A percentile compares a stretch with the other conserved stretches of the same genome.
Evolutionary conservation across 345 rosid genomes (phyloP).

Genomic region (Eucalyptus cloeziana): DNA sequence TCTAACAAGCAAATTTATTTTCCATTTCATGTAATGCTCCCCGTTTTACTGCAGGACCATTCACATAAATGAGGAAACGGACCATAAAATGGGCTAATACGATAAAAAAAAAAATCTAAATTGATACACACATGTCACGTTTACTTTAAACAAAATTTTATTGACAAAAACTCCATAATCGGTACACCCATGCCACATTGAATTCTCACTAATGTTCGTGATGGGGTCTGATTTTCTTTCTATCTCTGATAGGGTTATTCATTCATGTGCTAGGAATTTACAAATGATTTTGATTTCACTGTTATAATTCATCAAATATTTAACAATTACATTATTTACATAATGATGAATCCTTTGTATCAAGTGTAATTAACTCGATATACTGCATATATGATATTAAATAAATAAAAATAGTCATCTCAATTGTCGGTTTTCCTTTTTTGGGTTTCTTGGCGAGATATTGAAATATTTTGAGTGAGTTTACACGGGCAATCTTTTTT

Average conservation of each 20-base stretch:
- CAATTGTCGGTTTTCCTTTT: background rate
- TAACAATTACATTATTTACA: background rate
- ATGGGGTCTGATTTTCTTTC: background rate
- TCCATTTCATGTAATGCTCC: background rate
- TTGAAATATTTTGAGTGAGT: background rate
- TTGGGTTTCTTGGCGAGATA: background rate
- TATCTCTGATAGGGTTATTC: background rate
- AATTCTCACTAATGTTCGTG: background rate
- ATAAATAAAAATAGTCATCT: background rate
- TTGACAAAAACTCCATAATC: too few relatives aligned
- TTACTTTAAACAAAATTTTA: background rate
- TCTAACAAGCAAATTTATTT: background rate
- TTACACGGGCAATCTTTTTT: background rate
- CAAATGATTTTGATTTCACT: background rate
- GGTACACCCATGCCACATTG: background rate
- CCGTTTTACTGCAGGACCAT: too few relatives aligned
- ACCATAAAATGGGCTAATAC: background rate
- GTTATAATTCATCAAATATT: background rate
- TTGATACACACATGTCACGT: accelerated
- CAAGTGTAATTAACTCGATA: background rate
- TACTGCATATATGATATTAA: background rate
- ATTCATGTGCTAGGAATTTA: accelerated
- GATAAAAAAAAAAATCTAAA: background rate
- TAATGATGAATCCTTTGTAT: background rate
- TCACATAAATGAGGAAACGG: background rate